phyloP scores from a whole-genome alignment of 2,329 filamentous ascomycete species.

The Lachnellula occidentalis region DNA sequence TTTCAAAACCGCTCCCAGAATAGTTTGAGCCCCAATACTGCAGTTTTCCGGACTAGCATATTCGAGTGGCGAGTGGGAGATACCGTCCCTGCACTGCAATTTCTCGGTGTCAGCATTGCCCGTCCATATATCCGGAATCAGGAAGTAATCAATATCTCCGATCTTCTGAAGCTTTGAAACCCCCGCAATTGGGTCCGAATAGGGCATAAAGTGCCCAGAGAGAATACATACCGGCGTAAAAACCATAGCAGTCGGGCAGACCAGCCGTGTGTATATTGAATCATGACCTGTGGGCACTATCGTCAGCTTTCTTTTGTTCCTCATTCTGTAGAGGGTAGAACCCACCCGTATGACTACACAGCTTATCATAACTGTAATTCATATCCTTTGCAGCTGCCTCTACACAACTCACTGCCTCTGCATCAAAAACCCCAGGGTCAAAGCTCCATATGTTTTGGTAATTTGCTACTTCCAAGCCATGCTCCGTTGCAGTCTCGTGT shows the following conservation, averaged over 20 bases:
- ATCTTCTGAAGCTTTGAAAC: too few species aligned
- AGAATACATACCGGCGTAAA: conserved; percentile 44
- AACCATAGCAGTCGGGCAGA: conserved; percentile 58
- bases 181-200: too few species aligned
- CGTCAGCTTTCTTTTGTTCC: not conserved
- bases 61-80: conserved; percentile 57
- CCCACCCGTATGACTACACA: conserved; percentile 32
- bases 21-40: conserved; percentile 43
- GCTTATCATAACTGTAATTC: conserved; percentile 4
- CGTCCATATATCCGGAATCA: too few species aligned
- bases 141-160: too few species aligned
- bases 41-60: conserved; percentile 54
- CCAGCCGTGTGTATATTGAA: conserved; percentile 51
- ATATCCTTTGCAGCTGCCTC: conserved; percentile 50
- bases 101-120: too few species aligned
- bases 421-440: conserved; percentile 32
- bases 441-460: conserved; percentile 42
- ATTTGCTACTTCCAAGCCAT: conserved; percentile 50
- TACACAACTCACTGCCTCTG: conserved; percentile 45
- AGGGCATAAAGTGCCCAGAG: too few species aligned
- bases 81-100: conserved; percentile 44
- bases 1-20: conserved; percentile 35
- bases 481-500: conserved; percentile 48
- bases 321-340: not conserved
- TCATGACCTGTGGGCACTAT: conserved; percentile 30